These are phyloP conservation scores for Tetracentron sinense DNA, from an alignment of 164 flowering plant species.

Conservation along the genomic window DNA sequence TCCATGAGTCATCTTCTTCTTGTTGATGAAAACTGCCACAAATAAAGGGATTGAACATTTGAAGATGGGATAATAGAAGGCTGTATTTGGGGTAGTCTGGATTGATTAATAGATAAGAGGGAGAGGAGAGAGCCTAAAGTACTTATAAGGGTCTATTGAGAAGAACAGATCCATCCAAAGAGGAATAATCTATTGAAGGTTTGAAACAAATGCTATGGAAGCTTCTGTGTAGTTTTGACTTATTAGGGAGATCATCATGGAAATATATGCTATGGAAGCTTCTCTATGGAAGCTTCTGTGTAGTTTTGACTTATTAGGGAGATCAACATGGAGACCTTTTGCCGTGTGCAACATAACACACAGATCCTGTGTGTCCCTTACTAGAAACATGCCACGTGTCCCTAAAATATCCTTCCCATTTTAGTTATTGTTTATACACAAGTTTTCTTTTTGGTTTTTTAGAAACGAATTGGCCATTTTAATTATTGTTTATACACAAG, in stretches of 20 bases:
- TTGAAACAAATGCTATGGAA: conserved; percentile 5
- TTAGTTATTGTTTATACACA: no score
- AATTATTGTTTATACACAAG: no score
- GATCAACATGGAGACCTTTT: no score
- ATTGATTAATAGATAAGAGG: neutral
- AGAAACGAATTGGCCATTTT: no score
- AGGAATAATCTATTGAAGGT: conserved; percentile 1
- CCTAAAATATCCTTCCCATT: no score
- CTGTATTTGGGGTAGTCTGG: neutral
- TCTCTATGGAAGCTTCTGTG: conserved; percentile 18
- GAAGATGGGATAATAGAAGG: neutral
- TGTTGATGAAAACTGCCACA: conserved; percentile 27
- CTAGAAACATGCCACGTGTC: no score
- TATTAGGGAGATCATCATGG: no score
- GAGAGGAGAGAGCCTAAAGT: neutral
- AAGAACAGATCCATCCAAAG: conserved; percentile 16
- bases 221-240: conserved; percentile 13
- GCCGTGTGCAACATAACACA: no score
- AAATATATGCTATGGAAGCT: conserved; percentile 6
- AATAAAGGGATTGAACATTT: conserved; percentile 26
- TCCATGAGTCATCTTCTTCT: conserved; percentile 20
- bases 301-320: no score
- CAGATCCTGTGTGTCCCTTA: no score
- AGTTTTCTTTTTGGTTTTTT: no score
- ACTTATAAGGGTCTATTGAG: neutral